Conservation (phyloP, 2,329 filamentous ascomycete genomes). For the Clarireedia paspali region DNA sequence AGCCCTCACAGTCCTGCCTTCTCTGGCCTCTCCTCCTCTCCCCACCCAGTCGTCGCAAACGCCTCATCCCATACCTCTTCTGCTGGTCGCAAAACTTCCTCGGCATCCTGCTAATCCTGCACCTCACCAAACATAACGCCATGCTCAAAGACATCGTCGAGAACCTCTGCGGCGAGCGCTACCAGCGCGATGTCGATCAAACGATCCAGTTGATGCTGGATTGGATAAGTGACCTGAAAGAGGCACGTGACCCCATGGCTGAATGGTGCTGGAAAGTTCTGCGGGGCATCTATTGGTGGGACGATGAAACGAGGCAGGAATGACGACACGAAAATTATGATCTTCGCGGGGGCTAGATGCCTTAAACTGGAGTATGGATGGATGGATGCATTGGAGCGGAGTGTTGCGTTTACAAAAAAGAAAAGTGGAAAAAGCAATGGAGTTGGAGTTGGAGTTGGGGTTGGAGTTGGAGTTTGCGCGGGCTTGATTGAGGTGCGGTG, state of each 20-base stretch:
- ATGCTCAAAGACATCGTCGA: conserved; percentile 42
- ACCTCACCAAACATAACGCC: conserved; percentile 44
- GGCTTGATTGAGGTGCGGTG: no score
- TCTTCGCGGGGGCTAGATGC: background rate
- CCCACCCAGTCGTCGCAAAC: conserved; percentile 48
- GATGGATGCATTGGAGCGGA: no score
- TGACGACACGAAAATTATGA: background rate
- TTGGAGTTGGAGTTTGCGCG: no score
- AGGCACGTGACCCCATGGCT: conserved; percentile 43
- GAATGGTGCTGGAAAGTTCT: conserved; percentile 37
- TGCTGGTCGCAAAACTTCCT: conserved; percentile 57
- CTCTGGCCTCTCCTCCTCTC: conserved; percentile 53
- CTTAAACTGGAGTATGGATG: background rate
- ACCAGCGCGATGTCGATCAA: conserved; percentile 43
- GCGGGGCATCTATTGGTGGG: conserved; percentile 19
- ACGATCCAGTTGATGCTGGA: conserved; percentile 47
- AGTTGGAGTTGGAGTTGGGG: no score
- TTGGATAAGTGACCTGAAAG: conserved; percentile 50
- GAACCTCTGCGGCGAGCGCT: conserved; percentile 39
- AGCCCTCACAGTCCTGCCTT: conserved; percentile 37
- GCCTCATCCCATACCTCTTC: conserved; percentile 50
- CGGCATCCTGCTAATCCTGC: conserved; percentile 48
- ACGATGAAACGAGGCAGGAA: background rate
- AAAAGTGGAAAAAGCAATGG: no score
- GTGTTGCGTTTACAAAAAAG: no score